A percentile compares a stretch with the other conserved stretches of the same genome.
These are phyloP conservation scores for Xylariomycetidae sp. DNA, from an alignment of 2,329 filamentous ascomycete species.

Conservation along the genomic window DNA sequence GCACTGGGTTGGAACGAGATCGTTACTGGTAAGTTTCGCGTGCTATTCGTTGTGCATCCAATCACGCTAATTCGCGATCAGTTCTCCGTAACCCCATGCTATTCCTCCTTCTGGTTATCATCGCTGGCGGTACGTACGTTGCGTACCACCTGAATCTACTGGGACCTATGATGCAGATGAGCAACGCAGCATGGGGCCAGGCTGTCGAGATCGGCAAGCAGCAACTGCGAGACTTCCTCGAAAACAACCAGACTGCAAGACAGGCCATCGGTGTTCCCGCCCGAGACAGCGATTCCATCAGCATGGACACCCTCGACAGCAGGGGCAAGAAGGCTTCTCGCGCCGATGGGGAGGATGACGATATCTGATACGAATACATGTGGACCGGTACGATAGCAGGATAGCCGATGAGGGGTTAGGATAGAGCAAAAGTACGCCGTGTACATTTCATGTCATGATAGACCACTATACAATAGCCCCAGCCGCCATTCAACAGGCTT, in stretches of 20 bases:
- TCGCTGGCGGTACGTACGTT: slow-evolving; percentile 72
- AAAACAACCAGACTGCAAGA: slow-evolving; percentile 76
- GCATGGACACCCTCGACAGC: slow-evolving; percentile 55
- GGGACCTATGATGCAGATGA: slow-evolving; percentile 93
- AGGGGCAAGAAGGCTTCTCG: slow-evolving; percentile 45
- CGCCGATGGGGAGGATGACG: slow-evolving; percentile 46
- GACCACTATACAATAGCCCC: slow-evolving; percentile 7
- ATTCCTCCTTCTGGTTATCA: slow-evolving; percentile 79
- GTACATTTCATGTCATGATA: slow-evolving; percentile 12
- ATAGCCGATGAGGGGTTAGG: slow-evolving; percentile 9
- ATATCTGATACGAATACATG: slow-evolving; percentile 36
- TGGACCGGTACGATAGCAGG: too few relatives aligned
- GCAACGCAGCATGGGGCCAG: slow-evolving; percentile 79
- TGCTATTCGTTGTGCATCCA: slow-evolving; percentile 1
- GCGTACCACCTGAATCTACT: slow-evolving; percentile 93
- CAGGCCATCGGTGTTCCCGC: slow-evolving; percentile 74
- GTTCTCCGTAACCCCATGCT: slow-evolving; percentile 91
- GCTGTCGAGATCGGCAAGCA: slow-evolving; percentile 89
- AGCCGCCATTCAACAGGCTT: slow-evolving; percentile 3
- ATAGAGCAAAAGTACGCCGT: slow-evolving; percentile 22
- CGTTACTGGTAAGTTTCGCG: slow-evolving; percentile 66
- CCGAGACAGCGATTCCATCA: slow-evolving; percentile 42
- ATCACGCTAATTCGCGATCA: slow-evolving; percentile 35
- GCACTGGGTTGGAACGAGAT: slow-evolving; percentile 99
- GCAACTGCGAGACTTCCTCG: slow-evolving; percentile 82